phyloP scores from a whole-genome alignment of 208 protist genomes.

The Leishmania guyanensis region DNA sequence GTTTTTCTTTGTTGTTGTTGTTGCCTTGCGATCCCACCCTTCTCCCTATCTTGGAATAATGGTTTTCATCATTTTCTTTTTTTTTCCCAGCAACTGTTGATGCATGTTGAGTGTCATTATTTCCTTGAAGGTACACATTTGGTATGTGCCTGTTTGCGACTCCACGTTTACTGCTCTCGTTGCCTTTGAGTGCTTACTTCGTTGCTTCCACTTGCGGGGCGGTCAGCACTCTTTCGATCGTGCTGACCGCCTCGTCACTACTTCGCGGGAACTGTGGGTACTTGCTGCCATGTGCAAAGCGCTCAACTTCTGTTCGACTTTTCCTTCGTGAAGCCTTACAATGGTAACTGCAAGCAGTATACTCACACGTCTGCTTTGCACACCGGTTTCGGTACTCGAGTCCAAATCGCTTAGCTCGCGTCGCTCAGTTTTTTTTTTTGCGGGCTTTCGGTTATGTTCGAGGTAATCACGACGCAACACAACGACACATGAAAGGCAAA shows the following conservation, averaged over 20 bases:
- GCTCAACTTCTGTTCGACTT: background rate
- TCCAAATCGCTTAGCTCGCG: background rate
- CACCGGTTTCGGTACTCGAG: background rate
- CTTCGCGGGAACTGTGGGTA: background rate
- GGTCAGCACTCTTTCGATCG: background rate
- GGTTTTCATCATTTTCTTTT: background rate
- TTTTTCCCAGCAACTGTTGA: background rate
- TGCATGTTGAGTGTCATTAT: background rate
- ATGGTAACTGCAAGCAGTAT: background rate
- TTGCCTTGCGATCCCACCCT: background rate
- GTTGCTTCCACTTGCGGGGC: background rate
- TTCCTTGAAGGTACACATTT: background rate
- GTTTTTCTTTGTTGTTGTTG: background rate
- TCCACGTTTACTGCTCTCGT: background rate
- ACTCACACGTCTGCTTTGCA: background rate
- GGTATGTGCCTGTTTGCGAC: background rate
- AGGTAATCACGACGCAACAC: background rate
- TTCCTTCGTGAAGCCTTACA: background rate
- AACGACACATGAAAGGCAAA: background rate
- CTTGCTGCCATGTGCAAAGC: background rate
- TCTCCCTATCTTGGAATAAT: background rate
- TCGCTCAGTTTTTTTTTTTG: background rate
- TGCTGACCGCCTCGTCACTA: background rate
- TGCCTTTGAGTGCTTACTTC: background rate
- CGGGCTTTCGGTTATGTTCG: background rate